These are phyloP conservation scores for Claviceps cyperi DNA, from an alignment of 2,329 filamentous ascomycete species.

Conservation along the genomic window DNA sequence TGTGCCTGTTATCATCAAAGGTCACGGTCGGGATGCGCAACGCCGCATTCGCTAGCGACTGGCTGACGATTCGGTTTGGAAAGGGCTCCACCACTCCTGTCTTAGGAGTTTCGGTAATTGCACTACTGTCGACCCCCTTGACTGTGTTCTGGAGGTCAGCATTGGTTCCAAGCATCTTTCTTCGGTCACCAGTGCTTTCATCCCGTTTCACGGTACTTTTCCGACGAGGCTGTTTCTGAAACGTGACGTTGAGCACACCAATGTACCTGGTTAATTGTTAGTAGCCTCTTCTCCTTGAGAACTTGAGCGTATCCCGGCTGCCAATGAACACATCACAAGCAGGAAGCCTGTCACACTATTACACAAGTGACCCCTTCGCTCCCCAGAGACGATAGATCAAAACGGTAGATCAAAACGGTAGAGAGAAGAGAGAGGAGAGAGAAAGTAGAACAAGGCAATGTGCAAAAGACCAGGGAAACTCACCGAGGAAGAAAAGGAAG, in stretches of 20 bases:
- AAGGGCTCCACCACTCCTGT: slow-evolving; percentile 10
- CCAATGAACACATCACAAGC: neutral
- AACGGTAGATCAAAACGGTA: no score
- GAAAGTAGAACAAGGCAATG: neutral
- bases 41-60: slow-evolving; percentile 54
- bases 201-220: slow-evolving; percentile 41
- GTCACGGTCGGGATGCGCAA: slow-evolving; percentile 76
- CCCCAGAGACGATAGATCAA: neutral
- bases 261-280: slow-evolving; percentile 55
- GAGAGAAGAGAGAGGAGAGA: neutral
- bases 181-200: slow-evolving; percentile 24
- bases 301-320: neutral
- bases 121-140: slow-evolving; percentile 2
- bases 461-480: slow-evolving; percentile 12
- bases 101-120: slow-evolving; percentile 1
- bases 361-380: no score
- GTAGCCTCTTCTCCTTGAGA: neutral
- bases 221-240: slow-evolving; percentile 66
- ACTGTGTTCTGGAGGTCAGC: neutral
- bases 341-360: neutral
- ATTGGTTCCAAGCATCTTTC: slow-evolving; percentile 18
- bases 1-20: slow-evolving; percentile 86
- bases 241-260: slow-evolving; percentile 90
- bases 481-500: slow-evolving; percentile 82
- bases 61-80: slow-evolving; percentile 40